Conservation (phyloP, 345 rosid species). For the Eucalyptus erythrocorys region DNA sequence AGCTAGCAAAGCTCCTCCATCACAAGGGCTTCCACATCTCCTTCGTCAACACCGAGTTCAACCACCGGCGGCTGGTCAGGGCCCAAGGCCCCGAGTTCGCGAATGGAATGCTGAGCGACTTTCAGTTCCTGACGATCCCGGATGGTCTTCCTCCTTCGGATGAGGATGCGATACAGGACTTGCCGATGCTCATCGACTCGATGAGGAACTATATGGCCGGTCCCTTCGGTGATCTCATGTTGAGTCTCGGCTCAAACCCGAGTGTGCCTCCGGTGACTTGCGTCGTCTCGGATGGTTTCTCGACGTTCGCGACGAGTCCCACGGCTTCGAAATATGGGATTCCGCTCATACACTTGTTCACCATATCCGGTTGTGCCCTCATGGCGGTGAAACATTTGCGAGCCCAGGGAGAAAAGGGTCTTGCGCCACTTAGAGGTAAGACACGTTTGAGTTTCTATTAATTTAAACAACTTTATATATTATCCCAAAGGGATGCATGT, state of each 20-base stretch:
- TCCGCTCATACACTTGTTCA: not conserved
- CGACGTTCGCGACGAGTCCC: not conserved
- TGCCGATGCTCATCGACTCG: not conserved
- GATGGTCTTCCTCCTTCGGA: not conserved
- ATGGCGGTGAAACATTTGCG: not conserved
- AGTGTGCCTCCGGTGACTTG: not conserved
- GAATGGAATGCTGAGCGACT: not conserved
- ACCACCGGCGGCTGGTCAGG: not conserved
- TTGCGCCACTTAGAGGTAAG: constrained; percentile 5
- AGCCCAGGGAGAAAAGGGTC: not conserved
- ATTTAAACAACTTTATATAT: not conserved
- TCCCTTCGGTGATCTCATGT: not conserved
- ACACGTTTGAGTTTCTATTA: not conserved
- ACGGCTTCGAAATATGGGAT: not conserved
- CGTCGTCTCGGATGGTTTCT: not conserved
- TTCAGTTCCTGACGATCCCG: not conserved
- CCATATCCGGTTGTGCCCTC: not conserved
- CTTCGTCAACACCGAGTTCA: constrained; percentile 7
- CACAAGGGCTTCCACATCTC: constrained; percentile 5
- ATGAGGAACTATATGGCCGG: not conserved
- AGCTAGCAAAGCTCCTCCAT: constrained; percentile 9
- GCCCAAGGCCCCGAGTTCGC: not conserved
- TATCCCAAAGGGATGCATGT: not conserved
- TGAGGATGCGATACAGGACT: not conserved
- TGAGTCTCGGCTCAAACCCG: not conserved